Evolutionary conservation across 83 land plant genomes (phyloP), one percentile per base, ranked within the genome.

Genomic region (Picea mariana): DNA sequence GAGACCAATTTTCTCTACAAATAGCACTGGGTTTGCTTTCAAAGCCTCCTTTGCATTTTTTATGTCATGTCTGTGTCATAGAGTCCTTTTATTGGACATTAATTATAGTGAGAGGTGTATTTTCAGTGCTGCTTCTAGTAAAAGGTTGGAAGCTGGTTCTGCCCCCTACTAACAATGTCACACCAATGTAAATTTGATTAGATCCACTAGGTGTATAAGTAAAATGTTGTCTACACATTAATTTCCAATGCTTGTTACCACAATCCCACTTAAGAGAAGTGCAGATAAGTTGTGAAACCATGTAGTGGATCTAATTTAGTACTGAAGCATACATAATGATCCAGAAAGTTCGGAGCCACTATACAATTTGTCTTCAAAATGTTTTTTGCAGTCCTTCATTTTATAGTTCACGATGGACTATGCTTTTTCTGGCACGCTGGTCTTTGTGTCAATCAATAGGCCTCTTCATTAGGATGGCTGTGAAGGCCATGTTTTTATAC

Each of bases 61-160:
- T 2, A 40, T 17, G 21, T n/a, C 47, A 72, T 24, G 9, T 42
- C 23, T 72, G 49, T 72, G 44, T 21, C n/a, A 55, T 72, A 42
- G n/a, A 40, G 47, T 38, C 76, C 76, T 72, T 21, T 72, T 16
- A 72, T 72, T 40, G 76, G 76, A 72, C 76, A 44, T 31, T 72
- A 72, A n/a, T 42, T 72, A 72, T 15, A 31, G 40, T 26, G n/a
- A 40, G 38, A 72, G 21, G 44, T 40, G 76, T 44, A 40, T 40
- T 40, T 40, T 1, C 49, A 6, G 21, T 71, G 75, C 47, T 40
- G 75, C 75, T 71, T 71, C 75, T 71, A 71, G 47, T 13, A 20
- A 40, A 69, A 69, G 7, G 49, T 72, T 42, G 8, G 49, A 42
- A 40, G 76, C 76, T 72, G 76, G 52, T 72, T 72, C 9, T 42